phyloP scores from a whole-genome alignment of 805 yeast genomes.

The Candida takata region DNA sequence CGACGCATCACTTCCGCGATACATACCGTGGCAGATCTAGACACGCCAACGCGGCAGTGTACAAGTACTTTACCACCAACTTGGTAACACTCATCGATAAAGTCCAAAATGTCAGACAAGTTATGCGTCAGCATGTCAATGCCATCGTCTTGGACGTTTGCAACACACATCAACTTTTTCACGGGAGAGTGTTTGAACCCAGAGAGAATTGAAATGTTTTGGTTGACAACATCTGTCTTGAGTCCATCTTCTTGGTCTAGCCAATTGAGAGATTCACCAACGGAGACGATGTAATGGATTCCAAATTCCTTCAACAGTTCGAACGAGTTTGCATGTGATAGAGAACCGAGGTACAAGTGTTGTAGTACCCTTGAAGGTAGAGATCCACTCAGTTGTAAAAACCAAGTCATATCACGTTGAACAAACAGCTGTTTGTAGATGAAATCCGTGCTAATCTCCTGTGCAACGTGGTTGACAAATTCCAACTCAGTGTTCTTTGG shows the following conservation, averaged over 20 bases:
- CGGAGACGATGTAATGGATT: constrained; percentile 70
- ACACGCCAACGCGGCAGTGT: constrained; percentile 94
- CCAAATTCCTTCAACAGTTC: constrained; percentile 57
- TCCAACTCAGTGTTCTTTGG: constrained; percentile 30
- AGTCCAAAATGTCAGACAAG: constrained; percentile 56
- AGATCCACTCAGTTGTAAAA: constrained; percentile 44
- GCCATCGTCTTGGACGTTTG: constrained; percentile 85
- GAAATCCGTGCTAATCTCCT: constrained; percentile 21
- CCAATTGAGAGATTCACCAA: constrained; percentile 80
- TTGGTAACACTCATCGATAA: constrained; percentile 48
- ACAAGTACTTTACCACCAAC: constrained; percentile 53
- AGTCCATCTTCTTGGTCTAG: constrained; percentile 22
- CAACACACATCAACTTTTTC: constrained; percentile 43
- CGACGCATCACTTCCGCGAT: constrained; percentile 92
- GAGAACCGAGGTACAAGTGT: constrained; percentile 78
- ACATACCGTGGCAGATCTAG: constrained; percentile 90
- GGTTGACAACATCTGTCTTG: constrained; percentile 14
- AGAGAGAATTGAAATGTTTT: constrained; percentile 14
- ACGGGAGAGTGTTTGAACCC: constrained; percentile 18
- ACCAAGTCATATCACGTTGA: constrained; percentile 23
- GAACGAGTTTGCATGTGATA: constrained; percentile 72
- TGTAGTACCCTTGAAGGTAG: constrained; percentile 80
- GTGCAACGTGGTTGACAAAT: constrained; percentile 11
- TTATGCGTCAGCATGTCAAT: constrained; percentile 65
- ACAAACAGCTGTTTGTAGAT: constrained; percentile 29